phyloP scores from a whole-genome alignment of 2,329 filamentous ascomycete species.

The Pleomassaria siparia region DNA sequence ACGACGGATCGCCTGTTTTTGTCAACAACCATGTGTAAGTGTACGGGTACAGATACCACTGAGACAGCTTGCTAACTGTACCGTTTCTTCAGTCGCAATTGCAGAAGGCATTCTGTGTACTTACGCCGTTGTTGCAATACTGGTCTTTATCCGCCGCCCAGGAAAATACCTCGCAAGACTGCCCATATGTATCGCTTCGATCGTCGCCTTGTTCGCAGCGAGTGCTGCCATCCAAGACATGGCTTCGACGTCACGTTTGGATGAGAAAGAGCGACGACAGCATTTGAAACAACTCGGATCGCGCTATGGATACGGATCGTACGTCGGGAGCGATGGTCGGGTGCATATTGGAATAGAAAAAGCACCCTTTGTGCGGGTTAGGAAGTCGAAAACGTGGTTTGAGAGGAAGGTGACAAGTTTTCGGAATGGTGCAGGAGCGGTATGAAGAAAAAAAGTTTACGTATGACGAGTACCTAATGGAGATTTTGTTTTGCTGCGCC shows the following conservation, averaged over 20 bases:
- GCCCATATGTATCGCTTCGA: conserved; percentile 54
- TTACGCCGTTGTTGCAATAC: conserved; percentile 47
- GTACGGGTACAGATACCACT: no score
- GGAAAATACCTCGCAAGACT: conserved; percentile 52
- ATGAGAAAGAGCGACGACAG: conserved; percentile 15
- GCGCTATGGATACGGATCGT: conserved; percentile 54
- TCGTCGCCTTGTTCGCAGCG: conserved; percentile 52
- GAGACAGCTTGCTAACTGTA: no score
- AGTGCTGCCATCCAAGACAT: conserved; percentile 48
- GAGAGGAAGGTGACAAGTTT: conserved; percentile 12
- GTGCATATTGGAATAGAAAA: conserved; percentile 56
- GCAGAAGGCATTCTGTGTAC: conserved; percentile 47
- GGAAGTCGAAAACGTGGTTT: conserved; percentile 24
- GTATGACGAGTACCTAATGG: not conserved
- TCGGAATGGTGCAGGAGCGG: not conserved
- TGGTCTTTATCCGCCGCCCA: conserved; percentile 48
- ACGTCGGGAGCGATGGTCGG: conserved; percentile 50
- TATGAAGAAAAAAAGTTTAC: not conserved
- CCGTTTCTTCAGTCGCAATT: no score
- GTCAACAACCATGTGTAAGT: conserved; percentile 48
- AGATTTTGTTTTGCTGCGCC: not conserved
- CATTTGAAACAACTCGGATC: conserved; percentile 19
- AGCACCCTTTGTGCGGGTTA: conserved; percentile 41
- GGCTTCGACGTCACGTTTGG: conserved; percentile 18
- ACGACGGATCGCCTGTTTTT: conserved; percentile 53